Evolutionary conservation across 805 yeast species (phyloP).

Genomic region (Yamadazyma sp.): DNA sequence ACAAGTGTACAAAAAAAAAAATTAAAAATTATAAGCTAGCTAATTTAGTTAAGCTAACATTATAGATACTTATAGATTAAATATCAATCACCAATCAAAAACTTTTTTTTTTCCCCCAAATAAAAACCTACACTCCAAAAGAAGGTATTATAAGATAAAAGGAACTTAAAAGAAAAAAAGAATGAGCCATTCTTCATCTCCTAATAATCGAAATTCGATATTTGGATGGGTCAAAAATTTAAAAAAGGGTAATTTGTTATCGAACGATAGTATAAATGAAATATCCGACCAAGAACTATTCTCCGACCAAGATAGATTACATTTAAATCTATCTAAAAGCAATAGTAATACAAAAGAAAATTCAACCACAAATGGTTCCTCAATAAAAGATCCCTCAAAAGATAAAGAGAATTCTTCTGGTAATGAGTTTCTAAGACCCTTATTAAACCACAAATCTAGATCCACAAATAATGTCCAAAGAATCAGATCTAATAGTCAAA

Average conservation of each 20-base stretch:
- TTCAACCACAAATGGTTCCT: not conserved
- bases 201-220: conserved; percentile 35
- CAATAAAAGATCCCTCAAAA: conserved; percentile 5
- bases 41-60: too few species aligned
- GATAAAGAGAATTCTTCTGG: not conserved
- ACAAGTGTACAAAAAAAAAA: too few species aligned
- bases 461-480: conserved; percentile 46
- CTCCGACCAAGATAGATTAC: conserved; percentile 4
- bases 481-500: conserved; percentile 31
- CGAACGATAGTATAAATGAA: conserved; percentile 39
- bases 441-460: conserved; percentile 48
- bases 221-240: conserved; percentile 46
- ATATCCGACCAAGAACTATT: conserved; percentile 15
- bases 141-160: too few species aligned
- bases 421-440: conserved; percentile 40
- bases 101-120: too few species aligned
- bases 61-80: too few species aligned
- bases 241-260: conserved; percentile 32
- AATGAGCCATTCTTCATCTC: conserved; percentile 17
- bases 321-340: not conserved
- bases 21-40: too few species aligned
- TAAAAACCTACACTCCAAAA: too few species aligned
- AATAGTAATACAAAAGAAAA: not conserved
- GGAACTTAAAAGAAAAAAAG: too few species aligned
- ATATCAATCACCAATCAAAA: too few species aligned